These are phyloP conservation scores for Aspergillus sp. DNA, from an alignment of 2,329 filamentous ascomycete species.

Conservation along the genomic window DNA sequence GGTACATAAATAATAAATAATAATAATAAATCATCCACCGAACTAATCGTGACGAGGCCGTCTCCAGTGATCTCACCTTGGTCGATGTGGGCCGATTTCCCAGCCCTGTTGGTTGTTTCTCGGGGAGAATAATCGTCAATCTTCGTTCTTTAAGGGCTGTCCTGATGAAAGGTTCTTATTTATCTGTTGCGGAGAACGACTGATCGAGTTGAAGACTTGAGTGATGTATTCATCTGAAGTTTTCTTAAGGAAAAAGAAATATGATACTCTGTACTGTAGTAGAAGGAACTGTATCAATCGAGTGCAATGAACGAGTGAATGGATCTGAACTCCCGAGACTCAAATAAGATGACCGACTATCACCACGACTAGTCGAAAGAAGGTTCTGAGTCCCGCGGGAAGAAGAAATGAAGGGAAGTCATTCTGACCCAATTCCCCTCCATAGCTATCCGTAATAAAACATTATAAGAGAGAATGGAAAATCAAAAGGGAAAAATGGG, in stretches of 20 bases:
- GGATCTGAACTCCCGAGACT: neutral
- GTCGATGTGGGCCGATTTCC: too few relatives aligned
- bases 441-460: neutral
- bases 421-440: neutral
- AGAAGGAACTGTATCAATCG: neutral
- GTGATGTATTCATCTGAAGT: too few relatives aligned
- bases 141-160: neutral
- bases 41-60: neutral
- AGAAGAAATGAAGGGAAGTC: neutral
- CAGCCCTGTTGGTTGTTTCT: too few relatives aligned
- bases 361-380: neutral
- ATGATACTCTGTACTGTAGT: neutral
- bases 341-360: neutral
- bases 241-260: neutral
- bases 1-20: neutral
- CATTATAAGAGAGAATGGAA: conserved; percentile 1
- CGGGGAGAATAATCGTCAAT: neutral
- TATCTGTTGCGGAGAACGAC: neutral
- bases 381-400: neutral
- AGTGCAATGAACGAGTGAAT: neutral
- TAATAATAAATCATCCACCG: neutral
- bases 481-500: conserved; percentile 1
- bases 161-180: neutral
- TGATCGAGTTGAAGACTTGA: neutral
- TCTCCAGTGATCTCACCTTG: too few relatives aligned